These are phyloP conservation scores for Pythium vanterpoolii DNA, from an alignment of 352 stramenopile genomes.

Conservation along the genomic window DNA sequence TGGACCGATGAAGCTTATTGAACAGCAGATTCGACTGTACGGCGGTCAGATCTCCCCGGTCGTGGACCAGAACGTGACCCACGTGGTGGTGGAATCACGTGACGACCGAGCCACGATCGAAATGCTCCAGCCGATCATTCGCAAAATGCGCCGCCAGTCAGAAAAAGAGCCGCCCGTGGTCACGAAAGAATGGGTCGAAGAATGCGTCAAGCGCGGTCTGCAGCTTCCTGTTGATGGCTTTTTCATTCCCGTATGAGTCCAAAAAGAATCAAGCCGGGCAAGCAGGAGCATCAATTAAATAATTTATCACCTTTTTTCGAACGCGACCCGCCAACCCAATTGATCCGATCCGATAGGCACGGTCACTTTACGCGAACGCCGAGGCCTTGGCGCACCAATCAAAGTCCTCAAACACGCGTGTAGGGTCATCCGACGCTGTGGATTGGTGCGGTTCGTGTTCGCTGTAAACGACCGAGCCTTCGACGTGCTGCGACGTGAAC, in stretches of 20 bases:
- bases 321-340: neutral
- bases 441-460: slow-evolving; percentile 31
- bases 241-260: slow-evolving; percentile 44
- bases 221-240: slow-evolving; percentile 60
- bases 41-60: slow-evolving; percentile 35
- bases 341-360: neutral
- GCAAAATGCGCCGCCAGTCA: slow-evolving; percentile 38
- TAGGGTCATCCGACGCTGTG: slow-evolving; percentile 14
- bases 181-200: slow-evolving; percentile 56
- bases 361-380: slow-evolving; percentile 28
- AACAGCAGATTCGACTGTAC: slow-evolving; percentile 59
- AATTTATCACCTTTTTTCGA: slow-evolving; percentile 9
- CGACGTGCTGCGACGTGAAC: slow-evolving; percentile 66
- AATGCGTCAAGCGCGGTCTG: slow-evolving; percentile 36
- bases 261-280: neutral
- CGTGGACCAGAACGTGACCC: slow-evolving; percentile 53
- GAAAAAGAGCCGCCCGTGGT: slow-evolving; percentile 52
- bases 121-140: slow-evolving; percentile 42
- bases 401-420: slow-evolving; percentile 64
- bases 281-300: slow-evolving; percentile 12
- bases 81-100: slow-evolving; percentile 45
- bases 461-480: slow-evolving; percentile 59
- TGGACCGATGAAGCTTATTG: slow-evolving; percentile 44
- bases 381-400: slow-evolving; percentile 64
- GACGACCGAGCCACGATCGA: slow-evolving; percentile 30